Percentiles rank a stretch among this genome's conserved stretches.
phyloP scores from a whole-genome alignment of 495 filamentous ascomycete genomes.

The Lasiosphaeria ovina region DNA sequence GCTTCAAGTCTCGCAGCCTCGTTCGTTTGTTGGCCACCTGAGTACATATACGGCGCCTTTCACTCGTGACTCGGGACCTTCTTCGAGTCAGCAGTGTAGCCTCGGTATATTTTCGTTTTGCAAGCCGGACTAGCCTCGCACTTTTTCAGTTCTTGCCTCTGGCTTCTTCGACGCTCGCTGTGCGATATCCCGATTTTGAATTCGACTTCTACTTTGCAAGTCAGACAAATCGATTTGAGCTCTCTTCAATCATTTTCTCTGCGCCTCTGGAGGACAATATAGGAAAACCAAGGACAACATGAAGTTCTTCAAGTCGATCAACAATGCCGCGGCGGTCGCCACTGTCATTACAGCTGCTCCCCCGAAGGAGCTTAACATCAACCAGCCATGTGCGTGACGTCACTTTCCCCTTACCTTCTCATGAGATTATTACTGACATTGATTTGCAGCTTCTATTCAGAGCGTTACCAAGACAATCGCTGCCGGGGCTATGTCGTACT shows the following conservation, averaged over 20 bases:
- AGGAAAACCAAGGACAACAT: conserved; percentile 9
- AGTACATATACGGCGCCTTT: no score
- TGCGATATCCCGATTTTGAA: no score
- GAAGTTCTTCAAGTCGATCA: conserved; percentile 35
- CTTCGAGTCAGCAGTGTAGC: no score
- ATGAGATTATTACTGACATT: conserved; percentile 15
- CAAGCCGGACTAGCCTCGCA: no score
- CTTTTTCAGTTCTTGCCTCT: no score
- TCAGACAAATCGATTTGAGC: no score
- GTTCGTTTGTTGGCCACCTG: no score
- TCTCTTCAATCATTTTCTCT: background rate
- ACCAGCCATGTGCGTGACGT: conserved; percentile 35
- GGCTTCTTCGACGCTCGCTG: no score
- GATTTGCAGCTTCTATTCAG: conserved; percentile 45
- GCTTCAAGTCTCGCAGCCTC: no score
- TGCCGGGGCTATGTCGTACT: conserved; percentile 57
- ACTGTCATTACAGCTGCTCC: conserved; percentile 30
- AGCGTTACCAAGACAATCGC: conserved; percentile 50
- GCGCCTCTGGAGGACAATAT: background rate
- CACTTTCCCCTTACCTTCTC: background rate
- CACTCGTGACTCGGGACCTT: no score
- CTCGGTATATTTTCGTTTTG: no score
- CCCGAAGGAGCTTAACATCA: conserved; percentile 45
- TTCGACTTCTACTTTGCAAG: no score
- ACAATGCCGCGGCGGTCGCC: conserved; percentile 27